Base-by-base conservation (phyloP, 75 land plant species). In the Cunninghamia lanceolata region DNA sequence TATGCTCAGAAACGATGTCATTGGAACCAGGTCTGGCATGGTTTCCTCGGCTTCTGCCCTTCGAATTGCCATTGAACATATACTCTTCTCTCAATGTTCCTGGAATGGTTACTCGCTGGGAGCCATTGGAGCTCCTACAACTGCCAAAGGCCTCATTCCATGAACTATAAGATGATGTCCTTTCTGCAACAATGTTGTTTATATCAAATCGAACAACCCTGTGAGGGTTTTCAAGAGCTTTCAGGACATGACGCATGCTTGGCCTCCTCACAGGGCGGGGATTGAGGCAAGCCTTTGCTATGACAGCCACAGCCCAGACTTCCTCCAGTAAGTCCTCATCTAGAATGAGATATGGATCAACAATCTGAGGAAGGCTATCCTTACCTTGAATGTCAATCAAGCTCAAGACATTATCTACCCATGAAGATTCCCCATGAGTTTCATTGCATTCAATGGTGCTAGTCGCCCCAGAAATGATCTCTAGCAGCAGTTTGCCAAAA, bases 281-380 rank as follows among this genome's bases (percentile, higher is more conserved):
- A 53, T 80, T 50, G 14, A 88, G 84, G 84, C 89, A 88, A 38
- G 86, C 87, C 88, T 88, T 88, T 21, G 88, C 89, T 34, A 88
- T 83, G 19, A 88, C 50, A 30, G 89, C 89, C 74, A 88, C 82
- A 35, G 88, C 89, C 89, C 89, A 63, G 25, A 87, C 89, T 83
- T 88, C 89, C 30, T 88, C 89, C 15, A 88, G 74, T 19, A 88
- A 83, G 75, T 88, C 89, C 80, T 87, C 89, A 63, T 80, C 84
- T 17, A 88, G 89, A 50, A 88, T 87, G n/a, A 88, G 88, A 75
- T 88, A 81, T 53, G 89, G 89, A 32, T 88, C 89, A 40, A 88
- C 38, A 17, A 88, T 88, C 82, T 50, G 77, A 39, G 36, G 40
- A 8, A 88, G 47, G 59, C 35, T 17, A 42, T 88, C 89, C 68